Percentiles rank a stretch among this genome's conserved stretches.
Conservation (phyloP, 2,329 filamentous ascomycete species). For the Kalaharituber pfeilii region DNA sequence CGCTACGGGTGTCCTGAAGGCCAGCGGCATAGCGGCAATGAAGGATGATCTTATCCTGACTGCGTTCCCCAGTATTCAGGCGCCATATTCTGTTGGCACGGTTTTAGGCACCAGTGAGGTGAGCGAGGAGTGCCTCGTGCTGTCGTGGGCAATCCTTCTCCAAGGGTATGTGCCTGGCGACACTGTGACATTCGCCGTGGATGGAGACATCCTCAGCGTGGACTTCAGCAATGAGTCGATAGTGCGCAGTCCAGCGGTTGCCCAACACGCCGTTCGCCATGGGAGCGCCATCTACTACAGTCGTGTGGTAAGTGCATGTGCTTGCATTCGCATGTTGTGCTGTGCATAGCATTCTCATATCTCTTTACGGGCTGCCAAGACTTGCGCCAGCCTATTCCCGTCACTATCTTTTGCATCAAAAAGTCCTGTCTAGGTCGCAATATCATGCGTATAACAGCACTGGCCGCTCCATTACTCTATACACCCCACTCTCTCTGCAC, state of each 20-base stretch:
- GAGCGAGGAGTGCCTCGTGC: conserved; percentile 6
- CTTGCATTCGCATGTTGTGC: no score
- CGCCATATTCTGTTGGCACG: conserved; percentile 1
- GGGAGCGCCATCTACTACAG: not conserved
- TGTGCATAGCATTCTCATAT: no score
- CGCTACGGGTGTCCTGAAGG: no score
- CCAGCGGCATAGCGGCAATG: no score
- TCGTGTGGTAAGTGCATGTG: not conserved
- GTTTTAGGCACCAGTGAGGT: conserved; percentile 5
- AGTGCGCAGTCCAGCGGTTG: not conserved
- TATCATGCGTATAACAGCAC: no score
- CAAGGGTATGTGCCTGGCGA: conserved; percentile 11
- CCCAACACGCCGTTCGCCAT: not conserved
- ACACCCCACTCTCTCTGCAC: no score
- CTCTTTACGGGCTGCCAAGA: no score
- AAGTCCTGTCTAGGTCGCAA: no score
- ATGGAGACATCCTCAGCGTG: conserved; percentile 8
- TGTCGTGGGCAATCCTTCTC: conserved; percentile 14
- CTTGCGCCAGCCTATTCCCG: no score
- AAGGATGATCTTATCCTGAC: conserved; percentile 6
- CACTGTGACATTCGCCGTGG: conserved; percentile 10
- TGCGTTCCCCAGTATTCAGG: conserved; percentile 13
- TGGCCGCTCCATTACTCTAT: no score
- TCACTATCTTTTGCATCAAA: no score
- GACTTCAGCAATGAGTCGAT: conserved; percentile 7